phyloP scores from a whole-genome alignment of 352 stramenopile species.

The Phytophthora cryptogea region DNA sequence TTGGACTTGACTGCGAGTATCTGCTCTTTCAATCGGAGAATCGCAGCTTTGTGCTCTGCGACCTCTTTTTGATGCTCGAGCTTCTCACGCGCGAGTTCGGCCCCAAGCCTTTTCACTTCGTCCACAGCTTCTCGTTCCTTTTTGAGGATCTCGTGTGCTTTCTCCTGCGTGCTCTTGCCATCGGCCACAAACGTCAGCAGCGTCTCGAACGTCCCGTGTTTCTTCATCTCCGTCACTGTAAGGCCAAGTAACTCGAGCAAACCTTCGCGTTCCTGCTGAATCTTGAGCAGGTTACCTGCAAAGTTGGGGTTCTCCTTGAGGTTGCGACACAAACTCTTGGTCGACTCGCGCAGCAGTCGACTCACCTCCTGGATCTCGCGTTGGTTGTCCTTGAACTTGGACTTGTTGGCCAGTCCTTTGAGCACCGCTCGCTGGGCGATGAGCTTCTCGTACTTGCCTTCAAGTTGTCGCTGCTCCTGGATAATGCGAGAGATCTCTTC shows the following conservation, averaged over 20 bases:
- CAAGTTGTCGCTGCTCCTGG: slow-evolving; percentile 87
- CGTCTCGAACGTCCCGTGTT: slow-evolving; percentile 74
- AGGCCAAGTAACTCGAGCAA: slow-evolving; percentile 77
- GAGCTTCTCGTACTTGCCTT: slow-evolving; percentile 90
- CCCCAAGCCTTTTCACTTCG: slow-evolving; percentile 84
- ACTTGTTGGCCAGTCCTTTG: slow-evolving; percentile 93
- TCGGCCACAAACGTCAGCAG: slow-evolving; percentile 79
- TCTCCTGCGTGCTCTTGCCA: slow-evolving; percentile 75
- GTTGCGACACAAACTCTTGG: slow-evolving; percentile 91
- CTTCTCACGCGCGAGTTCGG: slow-evolving; percentile 80
- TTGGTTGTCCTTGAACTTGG: slow-evolving; percentile 94
- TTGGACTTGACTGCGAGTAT: slow-evolving; percentile 85
- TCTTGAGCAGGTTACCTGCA: slow-evolving; percentile 91
- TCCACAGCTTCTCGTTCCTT: slow-evolving; percentile 88
- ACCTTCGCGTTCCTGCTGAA: slow-evolving; percentile 88
- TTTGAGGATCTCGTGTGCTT: slow-evolving; percentile 81
- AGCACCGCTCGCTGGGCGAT: slow-evolving; percentile 85
- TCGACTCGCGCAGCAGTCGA: slow-evolving; percentile 87
- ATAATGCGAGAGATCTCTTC: slow-evolving; percentile 95
- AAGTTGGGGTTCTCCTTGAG: slow-evolving; percentile 95
- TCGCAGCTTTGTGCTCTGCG: slow-evolving; percentile 64
- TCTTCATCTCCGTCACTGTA: slow-evolving; percentile 72
- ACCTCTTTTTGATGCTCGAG: slow-evolving; percentile 81
- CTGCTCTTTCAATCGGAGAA: slow-evolving; percentile 84
- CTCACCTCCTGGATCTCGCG: slow-evolving; percentile 93